phyloP scores from a whole-genome alignment of 495 filamentous ascomycete genomes.

The Penicillium nucicola region DNA sequence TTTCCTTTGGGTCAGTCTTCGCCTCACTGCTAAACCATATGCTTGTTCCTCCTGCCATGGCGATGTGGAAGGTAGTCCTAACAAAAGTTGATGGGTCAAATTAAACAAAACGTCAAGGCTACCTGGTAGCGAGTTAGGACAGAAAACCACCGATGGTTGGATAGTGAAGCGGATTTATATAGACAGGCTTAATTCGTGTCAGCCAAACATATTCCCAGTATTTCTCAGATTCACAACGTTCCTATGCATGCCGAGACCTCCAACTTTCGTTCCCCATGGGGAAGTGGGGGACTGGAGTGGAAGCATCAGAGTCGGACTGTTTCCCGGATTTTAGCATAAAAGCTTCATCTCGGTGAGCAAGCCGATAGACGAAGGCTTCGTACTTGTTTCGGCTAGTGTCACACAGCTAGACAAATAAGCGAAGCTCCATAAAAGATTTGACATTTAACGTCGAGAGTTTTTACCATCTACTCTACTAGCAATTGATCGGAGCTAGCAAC shows the following conservation, averaged over 20 bases:
- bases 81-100: background rate
- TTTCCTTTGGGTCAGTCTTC: conserved; percentile 20
- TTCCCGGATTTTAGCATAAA: conserved; percentile 1
- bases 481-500: background rate
- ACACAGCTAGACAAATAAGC: conserved; percentile 2
- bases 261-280: conserved; percentile 14
- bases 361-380: background rate
- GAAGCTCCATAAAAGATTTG: background rate
- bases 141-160: background rate
- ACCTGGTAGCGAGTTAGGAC: background rate
- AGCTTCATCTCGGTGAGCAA: conserved; percentile 6
- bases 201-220: background rate
- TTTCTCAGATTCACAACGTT: background rate
- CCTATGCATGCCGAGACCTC: background rate
- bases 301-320: conserved; percentile 6
- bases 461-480: background rate
- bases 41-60: conserved; percentile 24
- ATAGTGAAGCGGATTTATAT: background rate
- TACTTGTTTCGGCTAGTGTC: background rate
- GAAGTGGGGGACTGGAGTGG: conserved; percentile 16
- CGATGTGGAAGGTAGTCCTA: background rate
- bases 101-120: background rate
- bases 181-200: background rate
- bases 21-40: conserved; percentile 25
- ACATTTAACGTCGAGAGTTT: too few relatives aligned